Base-by-base conservation (phyloP, 2,329 filamentous ascomycete species). In the Xylariaceae sp. region DNA sequence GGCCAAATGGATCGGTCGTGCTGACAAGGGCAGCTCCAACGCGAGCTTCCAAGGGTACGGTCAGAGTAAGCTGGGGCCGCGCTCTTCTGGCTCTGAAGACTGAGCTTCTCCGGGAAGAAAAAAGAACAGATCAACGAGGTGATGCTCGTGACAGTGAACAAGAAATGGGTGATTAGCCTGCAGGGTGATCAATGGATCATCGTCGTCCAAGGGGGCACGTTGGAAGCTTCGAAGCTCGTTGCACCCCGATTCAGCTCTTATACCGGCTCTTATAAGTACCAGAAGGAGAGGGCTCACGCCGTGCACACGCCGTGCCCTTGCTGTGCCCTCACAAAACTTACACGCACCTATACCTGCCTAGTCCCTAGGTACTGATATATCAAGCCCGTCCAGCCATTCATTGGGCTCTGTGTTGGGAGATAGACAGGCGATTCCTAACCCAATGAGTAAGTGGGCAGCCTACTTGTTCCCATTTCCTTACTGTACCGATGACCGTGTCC, bases 1-100 rank as follows among this genome's bases (percentile, higher is more conserved):
- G n/a, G 7, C 17, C 17, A 37, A 42, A 53, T 39, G 53, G 66
- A 66, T 64, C 69, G 69, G 18, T 11, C 30, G 15, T 50, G 48
- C 48, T 50, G 48, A 50, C 48, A 50, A 50, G 48, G 48, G 18
- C 48, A 17, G 48, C 48, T 50, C 48, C 48, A 50, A 50, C 17
- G 9, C 18, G 45, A 30, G 8, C 11, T 18, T 50, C 48, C 48
- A 50, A 30, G 48, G 48, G 17, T 23, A 34, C 7, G 13, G n/a
- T 44, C 39, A 44, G 39, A n/a, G n/a, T 44, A n/a, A 30, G 23
- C 23, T 30, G 23, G 23, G 23, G 5, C 23, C 23, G 23, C 23
- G 23, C 23, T 30, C 23, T 30, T 30, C 23, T 30, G 23, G 23
- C 23, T 30, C 23, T 30, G 23, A 13, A 42, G 8, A 15, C 17